Evolutionary conservation across 192 early-diverging fungal species (phyloP), one percentile per base, ranked within the genome.

Genomic region (Coemansia biformis): DNA sequence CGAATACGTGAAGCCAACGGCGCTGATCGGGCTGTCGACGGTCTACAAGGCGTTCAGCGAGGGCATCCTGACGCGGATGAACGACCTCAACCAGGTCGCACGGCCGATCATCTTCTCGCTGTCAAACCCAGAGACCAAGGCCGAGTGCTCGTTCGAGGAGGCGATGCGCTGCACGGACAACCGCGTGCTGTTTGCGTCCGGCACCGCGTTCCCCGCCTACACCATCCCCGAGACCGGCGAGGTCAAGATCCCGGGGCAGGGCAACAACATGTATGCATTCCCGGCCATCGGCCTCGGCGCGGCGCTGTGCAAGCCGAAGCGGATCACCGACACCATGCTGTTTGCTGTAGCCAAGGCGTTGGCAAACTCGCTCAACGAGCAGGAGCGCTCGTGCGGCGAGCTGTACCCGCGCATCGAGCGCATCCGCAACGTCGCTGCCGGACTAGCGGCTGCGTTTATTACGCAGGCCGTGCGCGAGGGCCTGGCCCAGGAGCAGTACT

Each of bases 191-290:
- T 97, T 97, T 79, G 90, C 89, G 9, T 91, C 86, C 12, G 57
- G 93, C 29, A 96, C 93, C 4, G 88, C 87, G 2, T 98, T 98
- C 77, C 90, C 93, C 18, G 53, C 80, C 18, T 85, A 85, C 55
- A 79, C 66, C 2, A 64, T 86, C 17, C 68, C 63, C 0, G 81
- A 81, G 17, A 63, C 79, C 15, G 45, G 53, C 54, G 48, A 68
- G 28, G 51, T 37, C 21, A 46, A 43, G 8, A 47, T 85, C 30
- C 88, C 90, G 3, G 91, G 86, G 6, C 88, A 92, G 65, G 90
- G 88, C 38, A 92, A 94, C 76, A 94, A 94, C 75, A 91, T 90
- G 86, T 97, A 93, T 60, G 86, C 89, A 44, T 98, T 95, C 81
- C 94, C 94, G n/a, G 86, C 91, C 41, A 81, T 98, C 31, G 94